phyloP scores from a whole-genome alignment of 75 land plant genomes.

The Selaginella tamariscina region DNA sequence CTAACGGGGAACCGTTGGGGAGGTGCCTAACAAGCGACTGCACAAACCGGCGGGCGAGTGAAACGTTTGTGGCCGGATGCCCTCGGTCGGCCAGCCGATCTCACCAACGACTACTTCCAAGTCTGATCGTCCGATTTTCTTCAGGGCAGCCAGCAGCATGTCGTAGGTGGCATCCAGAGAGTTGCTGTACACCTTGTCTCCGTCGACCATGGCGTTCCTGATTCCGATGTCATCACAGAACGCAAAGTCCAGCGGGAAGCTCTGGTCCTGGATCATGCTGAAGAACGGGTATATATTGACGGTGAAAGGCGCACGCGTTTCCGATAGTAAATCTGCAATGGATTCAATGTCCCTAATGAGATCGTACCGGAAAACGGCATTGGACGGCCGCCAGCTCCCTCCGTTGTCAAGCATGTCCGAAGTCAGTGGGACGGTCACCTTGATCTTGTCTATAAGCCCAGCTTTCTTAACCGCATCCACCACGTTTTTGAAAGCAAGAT shows the following conservation, averaged over 20 bases:
- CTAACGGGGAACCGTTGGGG: constrained; percentile 41
- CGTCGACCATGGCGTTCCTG: constrained; percentile 39
- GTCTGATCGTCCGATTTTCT: constrained; percentile 35
- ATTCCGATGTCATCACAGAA: constrained; percentile 50
- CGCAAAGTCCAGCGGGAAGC: constrained; percentile 34
- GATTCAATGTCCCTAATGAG: constrained; percentile 38
- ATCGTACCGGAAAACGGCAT: constrained; percentile 61
- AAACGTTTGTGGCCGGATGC: constrained; percentile 40
- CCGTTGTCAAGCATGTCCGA: constrained; percentile 60
- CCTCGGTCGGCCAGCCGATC: constrained; percentile 97
- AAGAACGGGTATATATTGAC: constrained; percentile 64
- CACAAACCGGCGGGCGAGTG: constrained; percentile 46
- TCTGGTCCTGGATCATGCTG: constrained; percentile 28
- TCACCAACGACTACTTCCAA: constrained; percentile 53
- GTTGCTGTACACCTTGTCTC: constrained; percentile 40
- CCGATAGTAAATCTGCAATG: constrained; percentile 34
- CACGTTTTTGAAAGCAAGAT: constrained; percentile 61
- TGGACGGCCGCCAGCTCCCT: constrained; percentile 37
- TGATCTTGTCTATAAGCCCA: constrained; percentile 35
- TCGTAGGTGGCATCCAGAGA: constrained; percentile 62
- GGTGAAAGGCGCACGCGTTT: constrained; percentile 50
- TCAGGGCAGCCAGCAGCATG: constrained; percentile 38
- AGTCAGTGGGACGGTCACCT: constrained; percentile 70
- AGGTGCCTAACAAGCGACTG: constrained; percentile 43
- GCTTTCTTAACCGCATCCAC: constrained; percentile 30